Evolutionary conservation across 163 green algal genomes (phyloP).

Genomic region (Coccomyxa subellipsoidea): DNA sequence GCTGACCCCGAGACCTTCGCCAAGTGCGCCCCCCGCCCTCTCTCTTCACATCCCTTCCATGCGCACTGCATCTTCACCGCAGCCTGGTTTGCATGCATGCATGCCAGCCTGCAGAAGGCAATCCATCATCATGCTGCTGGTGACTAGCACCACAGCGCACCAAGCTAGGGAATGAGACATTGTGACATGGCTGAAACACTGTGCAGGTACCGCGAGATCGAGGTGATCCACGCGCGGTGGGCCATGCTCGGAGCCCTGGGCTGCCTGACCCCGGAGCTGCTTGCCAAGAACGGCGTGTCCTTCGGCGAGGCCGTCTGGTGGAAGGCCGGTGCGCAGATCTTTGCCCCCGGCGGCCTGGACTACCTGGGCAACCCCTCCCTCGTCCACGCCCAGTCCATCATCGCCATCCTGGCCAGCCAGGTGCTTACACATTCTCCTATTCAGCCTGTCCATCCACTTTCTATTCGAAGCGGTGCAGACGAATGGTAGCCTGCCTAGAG

Average conservation of each 20-base stretch:
- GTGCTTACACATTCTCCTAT: too few species aligned
- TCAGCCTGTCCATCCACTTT: too few species aligned
- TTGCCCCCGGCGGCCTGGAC: conserved; percentile 74
- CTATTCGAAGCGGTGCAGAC: too few species aligned
- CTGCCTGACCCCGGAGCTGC: conserved; percentile 71
- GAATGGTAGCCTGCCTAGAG: too few species aligned
- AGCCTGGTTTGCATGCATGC: too few species aligned
- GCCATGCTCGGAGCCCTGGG: conserved; percentile 89
- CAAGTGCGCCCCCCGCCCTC: conserved; percentile 36
- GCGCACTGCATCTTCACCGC: too few species aligned
- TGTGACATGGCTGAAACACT: neutral
- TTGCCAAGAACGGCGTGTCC: conserved; percentile 19
- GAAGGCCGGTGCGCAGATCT: conserved; percentile 87
- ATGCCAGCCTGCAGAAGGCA: too few species aligned
- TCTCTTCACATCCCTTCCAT: neutral
- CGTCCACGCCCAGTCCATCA: conserved; percentile 83
- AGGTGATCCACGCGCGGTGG: conserved; percentile 64
- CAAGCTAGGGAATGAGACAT: too few species aligned
- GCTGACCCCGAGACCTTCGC: conserved; percentile 79
- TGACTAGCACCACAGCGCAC: too few species aligned
- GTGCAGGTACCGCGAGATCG: conserved; percentile 47
- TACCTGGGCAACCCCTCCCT: conserved; percentile 86
- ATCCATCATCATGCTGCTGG: too few species aligned
- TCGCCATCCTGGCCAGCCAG: conserved; percentile 64
- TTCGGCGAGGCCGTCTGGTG: conserved; percentile 36